Base-by-base conservation (phyloP, 2,329 filamentous ascomycete genomes). In the Apiospora kogelbergensis region DNA sequence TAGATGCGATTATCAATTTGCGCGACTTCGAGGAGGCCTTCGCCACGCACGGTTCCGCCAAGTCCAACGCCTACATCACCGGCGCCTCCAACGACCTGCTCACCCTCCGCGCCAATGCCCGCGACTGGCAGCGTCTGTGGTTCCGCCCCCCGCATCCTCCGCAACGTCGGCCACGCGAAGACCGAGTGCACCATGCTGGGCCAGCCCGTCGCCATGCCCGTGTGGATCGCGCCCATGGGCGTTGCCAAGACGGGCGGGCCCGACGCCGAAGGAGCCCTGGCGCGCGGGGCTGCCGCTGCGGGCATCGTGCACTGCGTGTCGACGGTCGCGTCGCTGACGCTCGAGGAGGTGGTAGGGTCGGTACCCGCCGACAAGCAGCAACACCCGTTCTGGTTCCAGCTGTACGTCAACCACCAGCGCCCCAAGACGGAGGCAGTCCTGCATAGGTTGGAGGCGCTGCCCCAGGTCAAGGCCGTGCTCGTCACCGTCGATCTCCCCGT, bases 401-500 rank as follows among this genome's bases (percentile, higher is more conserved):
- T 71, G 2, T 71, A 71, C 42, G 68, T 71, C 57, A 66, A 71
- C 65, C 67, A 66, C 44, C 24, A 70, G 24, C 46, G 70, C 7
- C 24, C 15, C 6, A 71, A 71, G 65, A 68, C 70, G 6, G 69
- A 67, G 26, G 60, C 30, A 15, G 46, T 63, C 37, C 63, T 71
- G 17, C 42, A 17, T 4, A 45, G 68, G 6, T 42, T 71, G 20
- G 46, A 48, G 15, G 42, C 6, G 24, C 20, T 30, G 20, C 70
- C 82, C 1, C 85, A 86, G 0, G 81, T 86, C 15, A 82, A 83
- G 68, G 87, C 83, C 6, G 79, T 90, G 15, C 86, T 90, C 69
- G 79, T 90, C 4, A 91, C 88, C 0, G 83, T 89, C 4, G 88
- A 90, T 75, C 82, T 84, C 0, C 86, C 88, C 0, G 82, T 89